Evolutionary conservation across 192 early-diverging fungal species (phyloP).

Genomic region (Umbelopsis vinacea): DNA sequence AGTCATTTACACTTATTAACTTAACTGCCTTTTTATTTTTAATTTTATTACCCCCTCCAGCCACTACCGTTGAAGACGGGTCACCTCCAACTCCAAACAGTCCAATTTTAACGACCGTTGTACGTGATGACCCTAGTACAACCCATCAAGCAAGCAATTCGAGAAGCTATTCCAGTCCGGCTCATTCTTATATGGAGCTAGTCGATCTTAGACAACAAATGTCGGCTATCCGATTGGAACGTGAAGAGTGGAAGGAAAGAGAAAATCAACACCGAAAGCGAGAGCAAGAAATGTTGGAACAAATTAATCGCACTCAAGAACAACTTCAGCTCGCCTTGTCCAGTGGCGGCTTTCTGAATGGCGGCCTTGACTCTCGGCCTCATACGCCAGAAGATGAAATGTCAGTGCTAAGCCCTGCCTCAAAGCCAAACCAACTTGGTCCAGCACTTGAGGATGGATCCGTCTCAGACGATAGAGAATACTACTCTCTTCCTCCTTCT

Average conservation of each 20-base stretch:
- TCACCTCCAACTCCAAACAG: background rate
- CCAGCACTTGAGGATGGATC: slow-evolving; percentile 1
- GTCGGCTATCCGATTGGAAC: slow-evolving; percentile 11
- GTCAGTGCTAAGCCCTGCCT: background rate
- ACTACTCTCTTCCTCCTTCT: slow-evolving; percentile 10
- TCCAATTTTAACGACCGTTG: background rate
- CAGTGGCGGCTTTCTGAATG: background rate
- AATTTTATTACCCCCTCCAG: no score
- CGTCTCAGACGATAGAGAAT: slow-evolving; percentile 7
- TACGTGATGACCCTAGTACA: background rate
- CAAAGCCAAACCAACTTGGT: slow-evolving; percentile 4
- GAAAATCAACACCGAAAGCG: slow-evolving; percentile 15
- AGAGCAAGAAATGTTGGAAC: slow-evolving; percentile 26
- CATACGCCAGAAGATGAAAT: background rate
- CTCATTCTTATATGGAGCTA: background rate
- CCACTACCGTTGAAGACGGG: background rate
- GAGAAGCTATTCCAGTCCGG: background rate
- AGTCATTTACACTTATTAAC: background rate
- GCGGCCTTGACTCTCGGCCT: background rate
- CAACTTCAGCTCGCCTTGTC: slow-evolving; percentile 23
- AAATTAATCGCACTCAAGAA: slow-evolving; percentile 23
- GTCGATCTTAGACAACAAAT: slow-evolving; percentile 12
- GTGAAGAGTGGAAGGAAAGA: slow-evolving; percentile 25
- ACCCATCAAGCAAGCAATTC: background rate
- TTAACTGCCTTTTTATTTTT: background rate